Evolutionary conservation across 495 filamentous ascomycete genomes (phyloP).

Genomic region (Tuber borchii): DNA sequence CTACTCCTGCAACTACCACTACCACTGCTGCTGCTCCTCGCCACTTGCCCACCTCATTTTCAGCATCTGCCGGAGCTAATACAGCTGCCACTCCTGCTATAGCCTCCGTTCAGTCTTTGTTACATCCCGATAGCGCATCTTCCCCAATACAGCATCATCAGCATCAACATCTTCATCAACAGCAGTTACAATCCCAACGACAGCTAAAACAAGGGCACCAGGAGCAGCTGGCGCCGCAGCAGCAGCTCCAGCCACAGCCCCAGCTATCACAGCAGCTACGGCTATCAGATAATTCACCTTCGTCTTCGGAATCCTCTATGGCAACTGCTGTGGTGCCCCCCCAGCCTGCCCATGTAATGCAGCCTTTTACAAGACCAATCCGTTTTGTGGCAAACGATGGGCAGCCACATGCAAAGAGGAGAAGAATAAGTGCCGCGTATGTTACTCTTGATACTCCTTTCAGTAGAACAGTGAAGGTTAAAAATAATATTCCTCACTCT

Average conservation of each 20-base stretch:
- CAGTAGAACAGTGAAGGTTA: conserved; percentile 11
- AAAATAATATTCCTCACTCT: conserved; percentile 21
- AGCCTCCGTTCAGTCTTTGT: conserved; percentile 4
- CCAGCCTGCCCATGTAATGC: conserved; percentile 32
- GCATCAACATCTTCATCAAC: conserved; percentile 9
- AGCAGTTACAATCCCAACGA: not conserved
- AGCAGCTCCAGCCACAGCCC: not conserved
- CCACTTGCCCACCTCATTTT: not conserved
- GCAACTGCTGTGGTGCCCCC: conserved; percentile 33
- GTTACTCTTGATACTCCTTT: conserved; percentile 40
- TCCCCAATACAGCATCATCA: conserved; percentile 13
- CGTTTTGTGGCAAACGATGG: conserved; percentile 77
- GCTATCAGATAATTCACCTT: conserved; percentile 12
- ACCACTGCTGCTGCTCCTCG: conserved; percentile 6
- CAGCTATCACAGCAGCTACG: conserved; percentile 19
- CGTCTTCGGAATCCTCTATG: conserved; percentile 26
- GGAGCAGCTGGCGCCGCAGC: conserved; percentile 9
- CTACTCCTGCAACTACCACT: conserved; percentile 2
- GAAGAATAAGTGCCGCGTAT: conserved; percentile 76
- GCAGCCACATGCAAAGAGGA: conserved; percentile 70
- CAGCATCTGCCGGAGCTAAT: conserved; percentile 1
- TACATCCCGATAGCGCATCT: conserved; percentile 15
- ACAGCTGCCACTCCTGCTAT: not conserved
- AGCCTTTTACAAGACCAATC: conserved; percentile 50
- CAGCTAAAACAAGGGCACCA: conserved; percentile 17